A percentile compares a stretch with the other conserved stretches of the same genome.
Conservation (phyloP, 768 basidiomycete genomes). For the Nidularia pulvinata region DNA sequence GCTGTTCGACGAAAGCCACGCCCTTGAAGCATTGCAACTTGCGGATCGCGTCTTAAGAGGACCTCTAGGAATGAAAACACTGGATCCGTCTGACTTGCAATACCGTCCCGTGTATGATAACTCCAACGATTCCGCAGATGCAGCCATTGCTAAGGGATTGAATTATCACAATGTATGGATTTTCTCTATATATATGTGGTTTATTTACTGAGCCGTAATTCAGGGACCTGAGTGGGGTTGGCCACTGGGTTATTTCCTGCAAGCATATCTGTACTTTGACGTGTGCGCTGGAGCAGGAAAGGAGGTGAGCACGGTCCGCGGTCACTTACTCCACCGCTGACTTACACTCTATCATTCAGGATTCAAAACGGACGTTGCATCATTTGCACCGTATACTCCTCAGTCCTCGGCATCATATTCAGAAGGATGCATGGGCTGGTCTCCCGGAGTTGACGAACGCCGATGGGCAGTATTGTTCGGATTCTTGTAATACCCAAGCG, state of each 20-base stretch:
- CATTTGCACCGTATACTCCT: slow-evolving; percentile 77
- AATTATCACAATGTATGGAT: slow-evolving; percentile 87
- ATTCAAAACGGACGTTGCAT: slow-evolving; percentile 72
- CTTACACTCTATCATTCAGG: slow-evolving; percentile 34
- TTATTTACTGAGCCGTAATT: neutral
- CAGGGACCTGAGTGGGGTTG: slow-evolving; percentile 95
- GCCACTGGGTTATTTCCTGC: slow-evolving; percentile 94
- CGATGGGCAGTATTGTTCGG: slow-evolving; percentile 78
- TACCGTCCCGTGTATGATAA: slow-evolving; percentile 96
- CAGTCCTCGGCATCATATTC: slow-evolving; percentile 70
- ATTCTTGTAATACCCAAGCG: slow-evolving; percentile 94
- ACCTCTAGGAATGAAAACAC: slow-evolving; percentile 95
- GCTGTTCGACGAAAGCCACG: slow-evolving; percentile 81
- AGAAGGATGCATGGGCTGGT: slow-evolving; percentile 87
- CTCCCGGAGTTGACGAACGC: slow-evolving; percentile 92
- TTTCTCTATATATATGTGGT: neutral
- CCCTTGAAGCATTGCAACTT: slow-evolving; percentile 76
- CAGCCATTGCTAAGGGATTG: slow-evolving; percentile 85
- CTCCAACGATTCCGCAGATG: slow-evolving; percentile 86
- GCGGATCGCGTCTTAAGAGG: slow-evolving; percentile 81
- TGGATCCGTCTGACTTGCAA: slow-evolving; percentile 85
- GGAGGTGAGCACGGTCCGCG: slow-evolving; percentile 43
- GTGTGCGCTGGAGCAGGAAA: slow-evolving; percentile 63
- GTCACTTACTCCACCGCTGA: slow-evolving; percentile 1
- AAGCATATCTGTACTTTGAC: slow-evolving; percentile 92